Evolutionary conservation across 78 protist species (phyloP), one percentile per base, ranked within the genome.

Genomic region (Ministeria vibrans): DNA sequence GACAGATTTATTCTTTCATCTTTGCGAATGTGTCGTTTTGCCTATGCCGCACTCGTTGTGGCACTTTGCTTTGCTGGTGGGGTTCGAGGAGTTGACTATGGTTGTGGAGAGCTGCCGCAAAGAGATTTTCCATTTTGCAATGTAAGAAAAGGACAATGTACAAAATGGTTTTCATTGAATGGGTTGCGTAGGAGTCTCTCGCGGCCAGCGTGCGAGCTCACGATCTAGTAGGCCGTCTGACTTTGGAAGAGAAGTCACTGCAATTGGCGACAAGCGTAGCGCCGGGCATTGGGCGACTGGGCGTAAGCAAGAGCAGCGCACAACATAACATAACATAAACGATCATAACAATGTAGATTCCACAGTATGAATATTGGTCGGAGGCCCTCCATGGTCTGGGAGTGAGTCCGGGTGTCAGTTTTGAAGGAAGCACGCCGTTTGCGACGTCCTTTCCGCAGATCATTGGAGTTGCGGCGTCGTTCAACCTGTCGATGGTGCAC

Each of bases 301-400:
- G 38, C n/a, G 15, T 15, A 68, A 9, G 15, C 49, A 68, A 9
- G 15, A 9, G 15, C 49, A 39, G 9, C 41, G 34, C 9, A 9
- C 9, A 9, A 39, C 38, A 34, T 15, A 68, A 9, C 9, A 9
- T 18, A 9, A 38, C 38, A 68, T 38, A 34, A 9, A 68, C 72
- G 15, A 9, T 18, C 41, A 39, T 15, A 38, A 9, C 9, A 20
- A 68, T 13, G 15, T 42, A 55, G n/a, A n/a, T 79, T 18, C 42
- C 25, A 0, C 6, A 41, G 25, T 79, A 79, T 80, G 13, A 79
- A 3, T 84, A 84, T 83, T 84, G 88, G 88, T 32, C 20, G 30
- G 89, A 86, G 71, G 85, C 83, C n/a, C 86, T 86, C 43, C 89
- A 86, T 7, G 89, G 89, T 41, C 83, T 83, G 15, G 80, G 55